Percentiles rank a stretch among this genome's conserved stretches.
Conservation (phyloP, 108 stramenopile species). For the Stephanodiscus minutulus region DNA sequence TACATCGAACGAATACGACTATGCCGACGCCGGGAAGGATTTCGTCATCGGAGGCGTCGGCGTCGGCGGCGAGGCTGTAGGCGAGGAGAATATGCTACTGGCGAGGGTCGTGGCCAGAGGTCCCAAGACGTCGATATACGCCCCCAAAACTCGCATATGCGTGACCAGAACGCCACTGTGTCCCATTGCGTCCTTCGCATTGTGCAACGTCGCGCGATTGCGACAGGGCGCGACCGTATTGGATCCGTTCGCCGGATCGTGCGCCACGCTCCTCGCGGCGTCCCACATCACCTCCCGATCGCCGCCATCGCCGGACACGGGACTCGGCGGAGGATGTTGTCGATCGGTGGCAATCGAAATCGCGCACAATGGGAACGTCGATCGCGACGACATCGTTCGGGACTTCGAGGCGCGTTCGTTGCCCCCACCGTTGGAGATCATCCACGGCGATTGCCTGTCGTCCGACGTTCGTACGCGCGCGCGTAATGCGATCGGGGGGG, state of each 20-base stretch:
- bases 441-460: constrained; percentile 64
- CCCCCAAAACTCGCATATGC: constrained; percentile 82
- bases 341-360: constrained; percentile 85
- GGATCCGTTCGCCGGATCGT: constrained; percentile 85
- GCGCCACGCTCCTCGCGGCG: constrained; percentile 78
- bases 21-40: background rate
- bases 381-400: constrained; percentile 63
- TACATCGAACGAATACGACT: background rate
- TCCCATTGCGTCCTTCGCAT: constrained; percentile 77
- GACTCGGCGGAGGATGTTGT: constrained; percentile 1
- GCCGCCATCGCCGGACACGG: background rate
- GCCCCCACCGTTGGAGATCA: constrained; percentile 55
- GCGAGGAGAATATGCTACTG: constrained; percentile 32
- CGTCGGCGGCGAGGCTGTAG: background rate
- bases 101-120: constrained; percentile 69
- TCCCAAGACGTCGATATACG: constrained; percentile 58
- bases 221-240: constrained; percentile 46
- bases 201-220: constrained; percentile 76
- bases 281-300: constrained; percentile 68
- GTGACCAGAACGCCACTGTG: constrained; percentile 84
- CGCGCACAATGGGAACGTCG: constrained; percentile 68
- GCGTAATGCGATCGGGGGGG: constrained; percentile 43
- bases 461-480: constrained; percentile 58
- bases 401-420: constrained; percentile 74
- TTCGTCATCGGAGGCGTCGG: background rate